A percentile compares a stretch with the other conserved stretches of the same genome.
Conservation (phyloP, 2,329 filamentous ascomycete species). For the Colletotrichum abscissum region DNA sequence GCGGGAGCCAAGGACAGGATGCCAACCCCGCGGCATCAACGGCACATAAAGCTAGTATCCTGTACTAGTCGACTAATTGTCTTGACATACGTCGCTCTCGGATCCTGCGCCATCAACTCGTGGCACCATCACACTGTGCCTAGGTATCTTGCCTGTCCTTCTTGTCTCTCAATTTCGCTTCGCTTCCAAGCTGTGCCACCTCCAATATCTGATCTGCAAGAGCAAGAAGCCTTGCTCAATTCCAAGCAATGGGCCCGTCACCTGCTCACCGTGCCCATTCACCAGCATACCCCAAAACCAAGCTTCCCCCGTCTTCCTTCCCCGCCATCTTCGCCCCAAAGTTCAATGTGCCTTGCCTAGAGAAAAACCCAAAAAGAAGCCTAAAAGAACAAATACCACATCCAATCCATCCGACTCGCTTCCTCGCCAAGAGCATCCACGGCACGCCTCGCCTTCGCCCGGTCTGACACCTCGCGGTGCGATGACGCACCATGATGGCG, state of each 20-base stretch:
- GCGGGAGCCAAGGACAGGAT: neutral
- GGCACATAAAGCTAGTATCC: neutral
- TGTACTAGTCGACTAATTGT: slow-evolving; percentile 13
- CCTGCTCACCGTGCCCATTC: neutral
- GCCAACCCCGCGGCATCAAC: neutral
- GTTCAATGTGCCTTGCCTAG: neutral
- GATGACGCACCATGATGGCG: slow-evolving; percentile 27
- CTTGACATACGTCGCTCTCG: slow-evolving; percentile 32
- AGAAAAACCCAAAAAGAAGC: neutral
- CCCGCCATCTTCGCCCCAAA: neutral
- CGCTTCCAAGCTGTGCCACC: neutral
- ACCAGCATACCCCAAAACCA: neutral
- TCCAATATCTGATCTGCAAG: neutral
- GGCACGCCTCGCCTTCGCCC: slow-evolving; percentile 27
- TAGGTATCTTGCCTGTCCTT: neutral
- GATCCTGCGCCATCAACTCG: slow-evolving; percentile 1
- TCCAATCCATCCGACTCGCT: neutral
- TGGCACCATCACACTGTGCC: neutral
- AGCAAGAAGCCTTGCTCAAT: neutral
- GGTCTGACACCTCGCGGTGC: slow-evolving; percentile 26
- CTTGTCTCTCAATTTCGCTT: neutral
- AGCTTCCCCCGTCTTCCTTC: neutral
- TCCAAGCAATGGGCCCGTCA: neutral
- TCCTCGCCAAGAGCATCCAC: slow-evolving; percentile 23
- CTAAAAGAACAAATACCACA: neutral